Evolutionary conservation across 2,329 filamentous ascomycete species (phyloP).

Genomic region (Colletotrichum ledebouriae): DNA sequence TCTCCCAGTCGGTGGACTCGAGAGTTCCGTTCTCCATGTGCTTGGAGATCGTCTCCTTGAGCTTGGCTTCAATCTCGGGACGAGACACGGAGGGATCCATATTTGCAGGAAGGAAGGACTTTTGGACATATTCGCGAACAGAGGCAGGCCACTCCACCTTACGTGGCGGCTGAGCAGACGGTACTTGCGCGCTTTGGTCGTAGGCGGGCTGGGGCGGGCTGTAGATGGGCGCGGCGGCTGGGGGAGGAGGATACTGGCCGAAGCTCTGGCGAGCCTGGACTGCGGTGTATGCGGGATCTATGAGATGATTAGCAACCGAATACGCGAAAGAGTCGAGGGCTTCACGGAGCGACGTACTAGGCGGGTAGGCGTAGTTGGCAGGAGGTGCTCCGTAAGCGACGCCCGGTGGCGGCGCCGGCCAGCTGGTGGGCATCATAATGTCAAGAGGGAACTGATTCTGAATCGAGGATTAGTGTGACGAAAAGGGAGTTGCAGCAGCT

Average conservation of each 20-base stretch:
- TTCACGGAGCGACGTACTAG: conserved; percentile 50
- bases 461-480: conserved; percentile 31
- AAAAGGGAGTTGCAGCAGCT: neutral
- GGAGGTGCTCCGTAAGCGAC: conserved; percentile 53
- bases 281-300: conserved; percentile 70
- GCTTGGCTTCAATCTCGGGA: conserved; percentile 82
- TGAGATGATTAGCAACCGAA: conserved; percentile 29
- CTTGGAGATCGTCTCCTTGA: conserved; percentile 87
- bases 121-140: conserved; percentile 90
- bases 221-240: conserved; percentile 38
- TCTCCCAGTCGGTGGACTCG: conserved; percentile 84
- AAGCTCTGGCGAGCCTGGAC: conserved; percentile 74
- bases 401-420: conserved; percentile 54
- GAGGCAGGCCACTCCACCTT: conserved; percentile 84
- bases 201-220: conserved; percentile 46
- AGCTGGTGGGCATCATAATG: conserved; percentile 51
- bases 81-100: conserved; percentile 72
- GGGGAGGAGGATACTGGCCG: conserved; percentile 59
- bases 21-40: conserved; percentile 82
- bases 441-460: conserved; percentile 24
- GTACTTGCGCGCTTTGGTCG: conserved; percentile 15
- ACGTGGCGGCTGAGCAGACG: conserved; percentile 54
- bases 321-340: conserved; percentile 4
- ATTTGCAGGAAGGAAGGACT: conserved; percentile 85
- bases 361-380: conserved; percentile 54